Evolutionary conservation across 805 yeast species (phyloP), one percentile per base, ranked within the genome.

Genomic region (Lachancea kluyveri): DNA sequence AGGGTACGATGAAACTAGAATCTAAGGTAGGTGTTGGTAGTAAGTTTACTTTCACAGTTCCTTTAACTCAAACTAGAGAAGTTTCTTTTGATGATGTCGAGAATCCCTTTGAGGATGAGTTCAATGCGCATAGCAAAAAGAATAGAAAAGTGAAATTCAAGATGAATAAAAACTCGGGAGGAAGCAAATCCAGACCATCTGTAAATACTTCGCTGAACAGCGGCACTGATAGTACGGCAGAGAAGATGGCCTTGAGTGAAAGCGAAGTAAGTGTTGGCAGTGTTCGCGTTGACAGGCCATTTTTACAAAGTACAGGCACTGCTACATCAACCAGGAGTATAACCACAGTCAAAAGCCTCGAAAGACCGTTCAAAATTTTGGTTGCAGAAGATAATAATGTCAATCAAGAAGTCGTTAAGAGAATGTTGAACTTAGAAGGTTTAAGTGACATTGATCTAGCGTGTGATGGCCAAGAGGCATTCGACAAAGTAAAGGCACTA

Each of bases 361-460:
- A 17, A 6, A 41, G 33, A 20, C 29, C 23, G 6, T 31, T 42
- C 13, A 48, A 68, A 31, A 77, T 92, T 14, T 64, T 92, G 28
- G 90, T 92, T 10, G 97, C 96, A 0, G 98, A 92, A 52, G 98
- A 92, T 50, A 92, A 92, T 50, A 64, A 70, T 43, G 96, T 92
- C 7, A 92, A 92, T 53, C 97, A 90, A 56, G 95, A 88, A 59
- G 96, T 92, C 13, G 83, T 90, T 51, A 76, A 72, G 46, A 64
- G 97, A 32, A 88, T 92, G 96, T 64, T 92, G 39, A 72, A 70
- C 31, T 62, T 92, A 13, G 96, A 92, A 60, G 95, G 95, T 0
- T 71, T 83, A 38, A 60, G 57, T 2, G 72, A 77, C 41, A 69
- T 92, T 26, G 74, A 76, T 3, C 62, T 90, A 51, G 96, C 96